phyloP scores from a whole-genome alignment of 768 basidiomycete species.

The Albatrellus ellisii region DNA sequence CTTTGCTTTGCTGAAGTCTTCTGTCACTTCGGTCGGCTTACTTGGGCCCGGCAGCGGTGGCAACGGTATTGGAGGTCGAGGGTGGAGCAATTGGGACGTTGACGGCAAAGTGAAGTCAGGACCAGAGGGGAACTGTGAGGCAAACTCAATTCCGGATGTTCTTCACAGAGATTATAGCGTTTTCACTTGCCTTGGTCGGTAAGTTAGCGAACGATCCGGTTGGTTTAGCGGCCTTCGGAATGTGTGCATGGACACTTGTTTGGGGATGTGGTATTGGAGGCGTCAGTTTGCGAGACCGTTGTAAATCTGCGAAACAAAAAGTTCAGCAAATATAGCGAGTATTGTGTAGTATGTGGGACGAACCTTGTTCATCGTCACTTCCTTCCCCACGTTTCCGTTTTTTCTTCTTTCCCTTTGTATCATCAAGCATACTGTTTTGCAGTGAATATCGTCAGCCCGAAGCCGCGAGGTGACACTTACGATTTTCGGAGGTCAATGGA shows the following conservation, averaged over 20 bases:
- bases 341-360: no score
- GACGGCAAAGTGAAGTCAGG: conserved; percentile 54
- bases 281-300: conserved; percentile 37
- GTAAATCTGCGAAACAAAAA: conserved; percentile 10
- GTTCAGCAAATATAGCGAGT: not conserved
- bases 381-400: conserved; percentile 72
- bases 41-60: conserved; percentile 71
- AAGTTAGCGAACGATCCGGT: conserved; percentile 26
- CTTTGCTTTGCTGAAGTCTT: conserved; percentile 83
- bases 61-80: conserved; percentile 48
- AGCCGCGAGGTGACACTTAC: conserved; percentile 23
- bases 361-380: conserved; percentile 58
- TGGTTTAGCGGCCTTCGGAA: conserved; percentile 46
- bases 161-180: not conserved
- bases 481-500: conserved; percentile 52
- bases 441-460: conserved; percentile 5
- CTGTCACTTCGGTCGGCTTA: conserved; percentile 67
- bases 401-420: conserved; percentile 68
- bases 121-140: conserved; percentile 21
- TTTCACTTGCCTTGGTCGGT: conserved; percentile 35
- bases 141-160: conserved; percentile 1
- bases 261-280: conserved; percentile 27
- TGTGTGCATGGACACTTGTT: conserved; percentile 22
- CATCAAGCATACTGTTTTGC: conserved; percentile 26
- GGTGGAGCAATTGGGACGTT: conserved; percentile 34